Conservation (phyloP, 805 yeast genomes). For the Scheffersomyces stipitis region DNA sequence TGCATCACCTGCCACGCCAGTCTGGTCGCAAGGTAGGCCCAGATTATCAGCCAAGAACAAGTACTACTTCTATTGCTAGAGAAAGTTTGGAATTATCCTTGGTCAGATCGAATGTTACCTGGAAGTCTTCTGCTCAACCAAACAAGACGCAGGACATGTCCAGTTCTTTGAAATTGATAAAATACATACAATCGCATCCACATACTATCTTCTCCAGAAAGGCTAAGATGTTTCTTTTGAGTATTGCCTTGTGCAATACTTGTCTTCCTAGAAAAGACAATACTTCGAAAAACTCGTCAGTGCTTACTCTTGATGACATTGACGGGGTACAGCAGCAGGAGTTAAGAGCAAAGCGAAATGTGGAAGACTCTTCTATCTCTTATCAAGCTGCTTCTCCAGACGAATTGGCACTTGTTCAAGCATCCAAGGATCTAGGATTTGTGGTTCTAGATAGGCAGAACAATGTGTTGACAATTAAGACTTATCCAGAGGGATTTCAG, state of each 20-base stretch:
- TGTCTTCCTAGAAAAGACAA: slow-evolving; percentile 67
- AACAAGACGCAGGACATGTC: slow-evolving; percentile 40
- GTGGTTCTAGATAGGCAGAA: slow-evolving; percentile 72
- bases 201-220: slow-evolving; percentile 63
- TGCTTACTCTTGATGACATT: slow-evolving; percentile 2
- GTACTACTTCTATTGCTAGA: slow-evolving; percentile 34
- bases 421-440: slow-evolving; percentile 94
- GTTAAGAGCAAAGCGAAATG: too few relatives aligned
- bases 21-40: slow-evolving; percentile 2
- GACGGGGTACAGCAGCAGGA: slow-evolving; percentile 12
- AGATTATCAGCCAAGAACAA: slow-evolving; percentile 17
- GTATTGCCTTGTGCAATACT: slow-evolving; percentile 85
- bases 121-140: slow-evolving; percentile 54
- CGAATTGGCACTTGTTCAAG: slow-evolving; percentile 88
- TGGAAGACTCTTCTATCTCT: slow-evolving; percentile 38
- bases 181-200: slow-evolving; percentile 72
- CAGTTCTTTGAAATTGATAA: slow-evolving; percentile 61
- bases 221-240: slow-evolving; percentile 75
- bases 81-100: slow-evolving; percentile 31
- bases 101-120: slow-evolving; percentile 26
- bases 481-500: slow-evolving; percentile 83
- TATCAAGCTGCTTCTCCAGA: slow-evolving; percentile 97
- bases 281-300: slow-evolving; percentile 7
- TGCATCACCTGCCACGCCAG: neutral
- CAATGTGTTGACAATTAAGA: slow-evolving; percentile 60